Base-by-base conservation (phyloP, 2,329 filamentous ascomycete species). In the Aspergillus awamori region DNA sequence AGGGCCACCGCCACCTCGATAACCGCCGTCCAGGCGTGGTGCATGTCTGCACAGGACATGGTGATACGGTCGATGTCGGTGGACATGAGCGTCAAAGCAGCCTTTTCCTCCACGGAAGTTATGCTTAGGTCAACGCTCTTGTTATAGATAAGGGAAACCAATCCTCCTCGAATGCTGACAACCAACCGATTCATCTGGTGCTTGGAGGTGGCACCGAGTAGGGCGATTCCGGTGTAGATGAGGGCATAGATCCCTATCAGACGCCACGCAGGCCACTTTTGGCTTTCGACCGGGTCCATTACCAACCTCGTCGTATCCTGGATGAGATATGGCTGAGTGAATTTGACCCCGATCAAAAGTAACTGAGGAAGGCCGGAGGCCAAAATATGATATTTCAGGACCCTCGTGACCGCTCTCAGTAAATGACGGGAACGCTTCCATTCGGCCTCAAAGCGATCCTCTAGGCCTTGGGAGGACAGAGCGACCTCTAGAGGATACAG, bases 21-120 rank as follows among this genome's bases (percentile, higher is more conserved):
- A 3, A 45, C 43, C 8, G 48, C 45, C 13, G 47, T 22, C 47
- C 56, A 58, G 38, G 43, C 43, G 22, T 51, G 33, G 38, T 58
- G 56, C 47, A 53, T 1, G 13, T 17, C 13, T 28, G 28, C 10
- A n/a, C 38, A 38, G 20, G 26, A 38, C 22, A 41, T 22, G 33
- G 30, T 38, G 48, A 58, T 53, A 5, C 30, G 17, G 17, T 58
- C 36, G 11, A 49, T 41, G 24, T 58, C 56, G 5, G 47, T 58
- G 6, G 55, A 57, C 55, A 57, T 57, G 11, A 57, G 45, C 11
- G 55, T 49, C 33, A 57, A 17, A 11, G 55, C 43, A 7, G 45
- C 33, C 30, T 17, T 48, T 13, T 51, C 45, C 20, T 57, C 30
- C 8, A 51, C 39, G 11, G 55, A 20, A 11, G 33, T 51, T 22